Evolutionary conservation across 2,329 filamentous ascomycete genomes (phyloP).

Genomic region (Thielaviopsis ethacetica): DNA sequence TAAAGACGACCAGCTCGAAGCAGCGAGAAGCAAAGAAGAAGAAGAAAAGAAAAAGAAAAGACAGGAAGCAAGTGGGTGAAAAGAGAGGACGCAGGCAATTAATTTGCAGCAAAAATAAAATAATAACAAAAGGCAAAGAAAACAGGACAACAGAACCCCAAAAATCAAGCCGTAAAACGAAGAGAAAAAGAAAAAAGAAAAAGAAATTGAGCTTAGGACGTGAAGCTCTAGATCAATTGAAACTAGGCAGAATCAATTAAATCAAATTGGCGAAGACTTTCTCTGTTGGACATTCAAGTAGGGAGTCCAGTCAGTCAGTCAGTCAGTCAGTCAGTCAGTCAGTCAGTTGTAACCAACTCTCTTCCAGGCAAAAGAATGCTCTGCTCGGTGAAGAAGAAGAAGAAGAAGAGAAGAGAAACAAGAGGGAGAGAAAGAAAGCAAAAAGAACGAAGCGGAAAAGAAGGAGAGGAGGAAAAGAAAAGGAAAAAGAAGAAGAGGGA

Average conservation of each 20-base stretch:
- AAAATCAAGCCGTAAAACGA: background rate
- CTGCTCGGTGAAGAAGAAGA: background rate
- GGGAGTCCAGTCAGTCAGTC: background rate
- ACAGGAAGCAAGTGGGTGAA: background rate
- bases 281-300: background rate
- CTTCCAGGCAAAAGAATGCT: background rate
- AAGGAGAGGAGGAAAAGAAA: constrained; percentile 15
- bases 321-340: background rate
- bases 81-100: background rate
- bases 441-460: constrained; percentile 12
- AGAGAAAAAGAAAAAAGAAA: background rate
- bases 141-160: background rate
- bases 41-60: background rate
- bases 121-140: background rate
- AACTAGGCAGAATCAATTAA: background rate
- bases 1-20: constrained; percentile 7
- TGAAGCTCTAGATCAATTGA: background rate
- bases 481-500: constrained; percentile 9
- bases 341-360: background rate
- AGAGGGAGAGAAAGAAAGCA: constrained; percentile 9
- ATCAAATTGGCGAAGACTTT: background rate
- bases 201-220: background rate
- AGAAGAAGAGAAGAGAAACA: constrained; percentile 10
- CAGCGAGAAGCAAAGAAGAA: background rate
- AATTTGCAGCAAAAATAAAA: background rate